Conservation (phyloP, 2,329 filamentous ascomycete species). For the Arthrinium puccinioides region DNA sequence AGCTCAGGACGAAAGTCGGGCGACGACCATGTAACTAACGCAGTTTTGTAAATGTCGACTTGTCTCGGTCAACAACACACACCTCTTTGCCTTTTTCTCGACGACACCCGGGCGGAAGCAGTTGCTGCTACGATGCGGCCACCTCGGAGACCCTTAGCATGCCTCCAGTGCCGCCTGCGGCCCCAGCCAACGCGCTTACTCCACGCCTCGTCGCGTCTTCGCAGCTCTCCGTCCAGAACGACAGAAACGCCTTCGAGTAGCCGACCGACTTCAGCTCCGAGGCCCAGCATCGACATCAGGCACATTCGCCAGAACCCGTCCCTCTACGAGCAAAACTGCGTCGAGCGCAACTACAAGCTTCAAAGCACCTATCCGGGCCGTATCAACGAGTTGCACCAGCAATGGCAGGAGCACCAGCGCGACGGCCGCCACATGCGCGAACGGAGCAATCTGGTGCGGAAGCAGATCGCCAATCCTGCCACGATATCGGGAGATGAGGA, state of each 20-base stretch:
- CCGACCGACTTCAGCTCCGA: conserved; percentile 67
- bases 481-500: conserved; percentile 35
- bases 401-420: conserved; percentile 54
- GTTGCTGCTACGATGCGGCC: conserved; percentile 17
- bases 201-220: conserved; percentile 11
- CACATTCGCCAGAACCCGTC: conserved; percentile 82
- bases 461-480: conserved; percentile 45
- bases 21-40: too few species aligned
- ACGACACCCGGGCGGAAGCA: too few species aligned
- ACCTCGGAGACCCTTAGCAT: conserved; percentile 13
- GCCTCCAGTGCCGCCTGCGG: conserved; percentile 18
- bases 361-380: conserved; percentile 46
- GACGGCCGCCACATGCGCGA: conserved; percentile 56
- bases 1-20: too few species aligned
- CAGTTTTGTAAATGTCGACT: too few species aligned
- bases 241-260: conserved; percentile 15
- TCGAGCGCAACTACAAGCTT: conserved; percentile 71
- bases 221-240: conserved; percentile 8
- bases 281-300: conserved; percentile 73
- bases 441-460: conserved; percentile 57
- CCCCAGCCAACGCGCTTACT: conserved; percentile 11
- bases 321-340: conserved; percentile 75
- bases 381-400: conserved; percentile 48
- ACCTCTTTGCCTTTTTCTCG: too few species aligned
- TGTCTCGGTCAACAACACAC: too few species aligned